phyloP scores from a whole-genome alignment of 192 early-diverging fungal species.

The Backusella luteola region DNA sequence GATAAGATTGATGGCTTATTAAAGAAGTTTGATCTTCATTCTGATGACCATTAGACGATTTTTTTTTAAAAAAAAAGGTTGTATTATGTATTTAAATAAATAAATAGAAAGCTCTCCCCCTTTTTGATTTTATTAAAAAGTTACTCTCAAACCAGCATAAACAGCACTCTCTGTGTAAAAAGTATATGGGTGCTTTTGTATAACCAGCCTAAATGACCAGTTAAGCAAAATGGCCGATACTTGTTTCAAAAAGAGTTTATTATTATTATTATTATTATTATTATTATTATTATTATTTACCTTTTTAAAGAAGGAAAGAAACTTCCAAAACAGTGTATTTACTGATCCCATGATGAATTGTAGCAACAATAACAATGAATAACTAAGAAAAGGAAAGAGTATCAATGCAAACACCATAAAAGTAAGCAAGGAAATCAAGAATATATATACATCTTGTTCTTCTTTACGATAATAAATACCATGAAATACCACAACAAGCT shows the following conservation, averaged over 20 bases:
- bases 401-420: not conserved
- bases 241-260: too few relatives aligned
- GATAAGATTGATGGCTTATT: conserved; percentile 31
- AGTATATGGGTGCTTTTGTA: too few relatives aligned
- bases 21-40: conserved; percentile 24
- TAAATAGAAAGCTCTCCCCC: not conserved
- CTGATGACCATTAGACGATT: not conserved
- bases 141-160: not conserved
- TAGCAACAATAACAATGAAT: not conserved
- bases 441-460: too few relatives aligned
- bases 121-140: not conserved
- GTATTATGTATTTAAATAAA: not conserved
- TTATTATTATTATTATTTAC: too few relatives aligned
- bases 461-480: too few relatives aligned
- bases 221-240: too few relatives aligned
- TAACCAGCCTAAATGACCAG: too few relatives aligned
- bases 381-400: not conserved
- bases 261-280: too few relatives aligned
- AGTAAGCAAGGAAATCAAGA: too few relatives aligned
- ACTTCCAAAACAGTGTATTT: not conserved
- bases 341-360: not conserved
- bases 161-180: too few relatives aligned
- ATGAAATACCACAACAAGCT: too few relatives aligned
- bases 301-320: too few relatives aligned
- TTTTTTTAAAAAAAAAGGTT: not conserved